Base-by-base conservation (phyloP, 2,329 filamentous ascomycete genomes). In the Lasiodiplodia sp. region DNA sequence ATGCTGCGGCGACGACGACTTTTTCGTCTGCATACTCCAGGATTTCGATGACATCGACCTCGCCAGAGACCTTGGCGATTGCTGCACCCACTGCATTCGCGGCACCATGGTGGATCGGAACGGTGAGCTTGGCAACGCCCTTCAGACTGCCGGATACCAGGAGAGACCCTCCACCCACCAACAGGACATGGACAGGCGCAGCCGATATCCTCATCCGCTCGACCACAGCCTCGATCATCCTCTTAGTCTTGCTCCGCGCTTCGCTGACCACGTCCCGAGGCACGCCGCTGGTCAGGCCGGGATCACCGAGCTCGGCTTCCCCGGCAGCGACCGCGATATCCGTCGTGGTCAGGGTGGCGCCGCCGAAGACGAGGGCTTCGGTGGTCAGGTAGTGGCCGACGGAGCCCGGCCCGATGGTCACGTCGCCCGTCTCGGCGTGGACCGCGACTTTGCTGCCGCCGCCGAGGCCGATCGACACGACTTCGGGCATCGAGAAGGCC, bases 21-120 rank as follows among this genome's bases (percentile, higher is more conserved):
- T 78, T 78, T 4, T 79, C 80, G 25, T 82, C 80, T 18, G 82
- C 72, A 11, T 84, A 82, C 70, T 72, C 73, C 51, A 85, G 81
- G n/a, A 70, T 57, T n/a, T 66, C 69, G 14, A 87, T 83, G 1
- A 83, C 77, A 67, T 88, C 86, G 2, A 88, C 78, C 12, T 83
- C 82, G 0, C 85, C 86, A 2, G 83, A 83, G 0, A 87, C 83
- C 68, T 86, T 86, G 3, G 85, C 85, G 28, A 87, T 87, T 0
- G 87, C 87, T 0, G 87, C 87, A 6, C 87, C 87, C 2, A 89
- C 85, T 0, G 87, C 87, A 74, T 89, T 89, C 5, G 87, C 87
- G 0, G 85, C 86, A 67, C 85, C 85, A 40, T 86, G 80, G 58
- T 84, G 85, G 38, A 40, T 31, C 77, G 8, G 88, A 78, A 1